Evolutionary conservation across 2,329 filamentous ascomycete genomes (phyloP).

Genomic region (Emmonsiellopsis sp.): DNA sequence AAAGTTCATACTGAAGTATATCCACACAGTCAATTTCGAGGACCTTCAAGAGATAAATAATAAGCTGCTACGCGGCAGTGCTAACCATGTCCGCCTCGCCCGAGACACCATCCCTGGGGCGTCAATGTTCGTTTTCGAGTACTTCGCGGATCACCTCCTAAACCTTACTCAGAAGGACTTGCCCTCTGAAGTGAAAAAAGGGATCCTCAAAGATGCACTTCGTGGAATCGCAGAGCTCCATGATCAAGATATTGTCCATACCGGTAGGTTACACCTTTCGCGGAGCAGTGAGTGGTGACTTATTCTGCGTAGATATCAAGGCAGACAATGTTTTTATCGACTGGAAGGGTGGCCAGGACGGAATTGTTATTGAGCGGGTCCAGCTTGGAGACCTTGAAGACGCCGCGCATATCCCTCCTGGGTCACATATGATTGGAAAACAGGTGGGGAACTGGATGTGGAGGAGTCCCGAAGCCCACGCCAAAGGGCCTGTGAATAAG

Average conservation of each 20-base stretch:
- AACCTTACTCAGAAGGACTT: constrained; percentile 34
- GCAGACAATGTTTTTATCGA: constrained; percentile 28
- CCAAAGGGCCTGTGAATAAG: constrained; percentile 16
- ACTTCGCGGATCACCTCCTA: constrained; percentile 36
- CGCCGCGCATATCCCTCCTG: constrained; percentile 10
- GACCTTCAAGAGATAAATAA: constrained; percentile 11
- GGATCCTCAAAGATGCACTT: constrained; percentile 36
- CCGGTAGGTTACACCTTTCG: constrained; percentile 11
- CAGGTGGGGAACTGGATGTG: constrained; percentile 24
- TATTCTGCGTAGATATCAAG: constrained; percentile 22
- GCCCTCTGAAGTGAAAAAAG: constrained; percentile 28
- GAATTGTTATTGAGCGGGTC: constrained; percentile 14
- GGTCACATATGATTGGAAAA: constrained; percentile 12
- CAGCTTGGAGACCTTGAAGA: constrained; percentile 23
- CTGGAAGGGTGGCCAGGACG: constrained; percentile 15
- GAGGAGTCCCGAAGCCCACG: constrained; percentile 28
- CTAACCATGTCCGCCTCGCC: constrained; percentile 26
- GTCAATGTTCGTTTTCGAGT: constrained; percentile 40
- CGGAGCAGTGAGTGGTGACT: not conserved
- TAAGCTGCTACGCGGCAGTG: constrained; percentile 9
- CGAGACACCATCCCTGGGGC: constrained; percentile 37
- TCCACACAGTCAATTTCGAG: constrained; percentile 4
- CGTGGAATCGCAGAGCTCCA: constrained; percentile 28
- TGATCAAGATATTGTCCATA: constrained; percentile 27
- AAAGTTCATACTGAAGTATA: constrained; percentile 7